phyloP scores from a whole-genome alignment of 306 rosid species.

The Mucuna pruriens region DNA sequence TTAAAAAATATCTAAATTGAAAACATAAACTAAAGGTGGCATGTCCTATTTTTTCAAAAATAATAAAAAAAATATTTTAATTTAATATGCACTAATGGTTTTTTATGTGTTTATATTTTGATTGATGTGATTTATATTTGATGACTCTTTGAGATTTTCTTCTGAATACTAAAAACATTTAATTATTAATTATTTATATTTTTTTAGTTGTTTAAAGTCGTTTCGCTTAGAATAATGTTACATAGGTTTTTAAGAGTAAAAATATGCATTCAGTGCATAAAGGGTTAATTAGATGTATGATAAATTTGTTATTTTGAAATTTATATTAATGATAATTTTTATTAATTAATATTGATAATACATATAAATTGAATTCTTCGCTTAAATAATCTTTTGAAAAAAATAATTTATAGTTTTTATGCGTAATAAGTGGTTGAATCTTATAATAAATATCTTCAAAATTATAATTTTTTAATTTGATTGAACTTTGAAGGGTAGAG shows the following conservation, averaged over 20 bases:
- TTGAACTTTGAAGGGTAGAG: slow-evolving; percentile 13
- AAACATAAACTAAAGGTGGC: background rate
- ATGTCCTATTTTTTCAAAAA: background rate
- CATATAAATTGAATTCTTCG: too few species aligned
- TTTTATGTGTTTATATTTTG: background rate
- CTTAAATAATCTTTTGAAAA: background rate
- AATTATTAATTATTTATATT: background rate
- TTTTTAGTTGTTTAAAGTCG: background rate
- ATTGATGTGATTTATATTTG: background rate
- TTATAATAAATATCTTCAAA: too few species aligned
- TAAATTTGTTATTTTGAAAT: too few species aligned
- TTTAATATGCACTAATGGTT: background rate
- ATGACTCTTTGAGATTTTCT: background rate
- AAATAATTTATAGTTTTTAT: too few species aligned
- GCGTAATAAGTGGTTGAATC: too few species aligned
- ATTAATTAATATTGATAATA: too few species aligned
- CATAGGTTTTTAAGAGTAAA: too few species aligned
- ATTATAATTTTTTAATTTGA: too few species aligned
- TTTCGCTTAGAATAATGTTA: too few species aligned
- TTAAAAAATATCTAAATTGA: background rate
- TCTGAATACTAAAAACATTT: background rate
- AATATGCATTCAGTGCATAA: too few species aligned
- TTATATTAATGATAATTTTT: too few species aligned
- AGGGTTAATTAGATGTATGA: too few species aligned
- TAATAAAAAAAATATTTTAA: background rate